Base-by-base conservation (phyloP, 345 rosid species). In the Pelargonium nanum region DNA sequence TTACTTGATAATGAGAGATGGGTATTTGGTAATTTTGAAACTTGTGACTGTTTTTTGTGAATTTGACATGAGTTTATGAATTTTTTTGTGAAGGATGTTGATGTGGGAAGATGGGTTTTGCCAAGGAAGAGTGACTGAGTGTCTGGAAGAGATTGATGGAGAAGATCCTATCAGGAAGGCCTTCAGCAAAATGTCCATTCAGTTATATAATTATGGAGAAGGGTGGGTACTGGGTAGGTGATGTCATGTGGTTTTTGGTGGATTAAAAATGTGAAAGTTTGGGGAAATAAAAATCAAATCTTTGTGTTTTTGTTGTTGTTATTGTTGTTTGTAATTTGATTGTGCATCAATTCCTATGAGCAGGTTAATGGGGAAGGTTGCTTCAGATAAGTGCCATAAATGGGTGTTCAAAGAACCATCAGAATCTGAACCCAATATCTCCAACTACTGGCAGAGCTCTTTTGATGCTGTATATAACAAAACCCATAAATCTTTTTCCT, bases 201-300 rank as follows among this genome's bases (percentile, higher is more conserved):
- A 93, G 84, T 75, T 93, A 76, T 93, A 93, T 83, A 93, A 93
- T 80, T 93, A 93, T 83, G 96, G 99, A 93, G 99, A 93, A 93
- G 99, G 99, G 99, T 93, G 96, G 99, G 99, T 93, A 77, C 82
- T 92, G 74, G 97, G 99, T 87, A 85, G 88, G 96, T 89, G 83
- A 15, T 40, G 96, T 89, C 81, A 15, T 40, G 2, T 40, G 48
- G 48, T 40, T 40, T 40, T 40, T 40, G 13, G 16, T 40, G 48
- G 15, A 40, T 0, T 12, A 2, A 7, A n/a, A 6, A 12, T 40
- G 15, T 40, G 13, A 12, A 40, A 9, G 48, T 40, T 40, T 40
- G 16, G 48, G 48, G 48, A 3, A 12, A 40, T 40, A 40, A 40
- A 40, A 40, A 40, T 40, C 48, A 40, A 40, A 2, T 40, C 48